Percentiles rank a stretch among this genome's conserved stretches.
phyloP scores from a whole-genome alignment of 768 basidiomycete genomes.

The Exidia glandulosa region DNA sequence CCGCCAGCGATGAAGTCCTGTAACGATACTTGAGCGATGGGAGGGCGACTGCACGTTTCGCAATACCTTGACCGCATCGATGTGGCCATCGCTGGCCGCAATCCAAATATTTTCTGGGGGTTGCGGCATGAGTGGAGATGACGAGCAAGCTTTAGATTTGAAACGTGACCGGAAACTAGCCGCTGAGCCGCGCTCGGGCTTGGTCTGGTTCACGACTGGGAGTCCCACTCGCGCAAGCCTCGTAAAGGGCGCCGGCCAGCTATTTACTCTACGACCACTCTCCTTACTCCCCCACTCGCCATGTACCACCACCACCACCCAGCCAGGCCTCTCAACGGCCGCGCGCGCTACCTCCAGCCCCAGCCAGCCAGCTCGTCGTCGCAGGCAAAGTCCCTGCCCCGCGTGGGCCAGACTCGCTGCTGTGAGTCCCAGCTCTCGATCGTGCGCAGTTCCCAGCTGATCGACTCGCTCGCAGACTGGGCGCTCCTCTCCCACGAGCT shows the following conservation, averaged over 20 bases:
- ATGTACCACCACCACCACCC: neutral
- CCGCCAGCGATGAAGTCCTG: constrained; percentile 12
- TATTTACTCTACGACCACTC: constrained; percentile 10
- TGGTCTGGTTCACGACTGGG: neutral
- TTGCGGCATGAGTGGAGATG: neutral
- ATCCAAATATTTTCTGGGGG: constrained; percentile 74
- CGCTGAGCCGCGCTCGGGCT: neutral
- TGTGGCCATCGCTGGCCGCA: constrained; percentile 83
- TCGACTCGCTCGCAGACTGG: constrained; percentile 47
- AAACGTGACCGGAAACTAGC: neutral
- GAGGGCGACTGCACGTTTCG: constrained; percentile 2
- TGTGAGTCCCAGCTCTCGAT: neutral
- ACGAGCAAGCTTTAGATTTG: neutral
- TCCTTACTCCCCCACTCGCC: neutral
- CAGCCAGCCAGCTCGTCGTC: neutral
- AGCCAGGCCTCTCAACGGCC: neutral
- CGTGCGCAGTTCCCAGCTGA: neutral
- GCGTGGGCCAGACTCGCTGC: neutral
- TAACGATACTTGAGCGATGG: neutral
- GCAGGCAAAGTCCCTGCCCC: neutral
- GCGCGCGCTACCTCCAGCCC: neutral
- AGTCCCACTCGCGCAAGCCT: too few species aligned
- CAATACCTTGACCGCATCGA: constrained; percentile 50
- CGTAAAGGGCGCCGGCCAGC: too few species aligned
- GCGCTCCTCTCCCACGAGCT: constrained; percentile 65